Percentiles rank a stretch among this genome's conserved stretches.
phyloP scores from a whole-genome alignment of 208 protist genomes.

The Trypanosoma mega region DNA sequence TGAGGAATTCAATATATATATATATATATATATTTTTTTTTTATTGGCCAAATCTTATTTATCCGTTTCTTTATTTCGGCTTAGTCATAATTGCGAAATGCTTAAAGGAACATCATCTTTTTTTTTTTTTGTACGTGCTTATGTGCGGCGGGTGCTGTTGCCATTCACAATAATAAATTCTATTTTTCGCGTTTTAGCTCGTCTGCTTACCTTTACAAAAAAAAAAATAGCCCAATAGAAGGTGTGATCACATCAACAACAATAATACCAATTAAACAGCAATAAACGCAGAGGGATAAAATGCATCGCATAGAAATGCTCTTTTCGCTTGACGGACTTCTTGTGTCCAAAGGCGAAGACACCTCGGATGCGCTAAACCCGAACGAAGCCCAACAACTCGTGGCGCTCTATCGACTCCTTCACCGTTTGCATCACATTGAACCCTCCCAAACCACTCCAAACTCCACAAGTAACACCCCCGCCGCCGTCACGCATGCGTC shows the following conservation, averaged over 20 bases:
- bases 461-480: neutral
- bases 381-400: slow-evolving; percentile 46
- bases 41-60: no score
- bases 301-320: slow-evolving; percentile 2
- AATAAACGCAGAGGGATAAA: neutral
- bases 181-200: no score
- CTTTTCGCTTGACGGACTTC: slow-evolving; percentile 28
- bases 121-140: no score
- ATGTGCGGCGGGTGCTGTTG: no score
- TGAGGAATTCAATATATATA: no score
- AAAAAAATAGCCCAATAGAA: no score
- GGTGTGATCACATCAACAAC: neutral
- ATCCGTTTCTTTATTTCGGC: no score
- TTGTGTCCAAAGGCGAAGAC: neutral
- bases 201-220: no score
- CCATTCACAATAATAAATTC: no score
- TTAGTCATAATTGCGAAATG: no score
- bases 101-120: no score
- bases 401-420: slow-evolving; percentile 63
- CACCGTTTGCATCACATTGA: slow-evolving; percentile 52
- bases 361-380: slow-evolving; percentile 1
- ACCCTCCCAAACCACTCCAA: neutral
- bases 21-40: no score
- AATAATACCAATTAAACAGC: neutral
- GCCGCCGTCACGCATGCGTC: neutral